Percentiles rank a stretch among this genome's conserved stretches.
Conservation (phyloP, 441 rosid species). For the Populus trichocarpa region DNA sequence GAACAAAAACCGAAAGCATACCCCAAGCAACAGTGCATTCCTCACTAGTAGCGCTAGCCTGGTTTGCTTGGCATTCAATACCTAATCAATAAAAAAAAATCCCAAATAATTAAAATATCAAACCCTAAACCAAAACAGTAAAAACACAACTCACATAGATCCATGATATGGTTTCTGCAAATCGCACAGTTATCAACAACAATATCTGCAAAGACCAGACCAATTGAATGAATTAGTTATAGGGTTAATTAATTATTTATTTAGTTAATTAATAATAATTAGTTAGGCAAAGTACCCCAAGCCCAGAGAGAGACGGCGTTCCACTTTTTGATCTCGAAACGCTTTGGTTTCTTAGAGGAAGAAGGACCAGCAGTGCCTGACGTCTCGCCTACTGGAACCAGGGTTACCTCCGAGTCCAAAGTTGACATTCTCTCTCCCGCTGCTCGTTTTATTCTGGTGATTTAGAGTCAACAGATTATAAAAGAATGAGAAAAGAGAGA, state of each 20-base stretch:
- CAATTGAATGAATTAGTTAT: not conserved
- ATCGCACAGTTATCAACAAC: conserved; percentile 95
- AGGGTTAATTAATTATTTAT: not conserved
- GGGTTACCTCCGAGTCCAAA: conserved; percentile 64
- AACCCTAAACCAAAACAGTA: not conserved
- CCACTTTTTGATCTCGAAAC: conserved; percentile 92
- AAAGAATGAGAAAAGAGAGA: no score
- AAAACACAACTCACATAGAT: conserved; percentile 50
- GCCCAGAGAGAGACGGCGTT: conserved; percentile 95
- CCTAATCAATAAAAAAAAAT: conserved; percentile 36
- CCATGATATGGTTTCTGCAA: conserved; percentile 95
- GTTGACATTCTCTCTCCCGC: conserved; percentile 43
- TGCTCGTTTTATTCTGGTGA: not conserved
- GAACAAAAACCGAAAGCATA: conserved; percentile 22
- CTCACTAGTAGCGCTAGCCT: conserved; percentile 95
- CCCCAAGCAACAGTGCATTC: conserved; percentile 99
- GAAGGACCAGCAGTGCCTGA: conserved; percentile 52
- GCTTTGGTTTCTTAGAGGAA: conserved; percentile 63
- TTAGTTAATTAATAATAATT: no score
- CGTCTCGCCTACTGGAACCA: conserved; percentile 67
- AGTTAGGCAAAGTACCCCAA: conserved; percentile 54
- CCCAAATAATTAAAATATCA: not conserved
- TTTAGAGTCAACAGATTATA: no score
- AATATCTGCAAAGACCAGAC: conserved; percentile 47
- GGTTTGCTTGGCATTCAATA: conserved; percentile 93